phyloP scores from a whole-genome alignment of 768 basidiomycete genomes.

The Gautieria morchelliformis region DNA sequence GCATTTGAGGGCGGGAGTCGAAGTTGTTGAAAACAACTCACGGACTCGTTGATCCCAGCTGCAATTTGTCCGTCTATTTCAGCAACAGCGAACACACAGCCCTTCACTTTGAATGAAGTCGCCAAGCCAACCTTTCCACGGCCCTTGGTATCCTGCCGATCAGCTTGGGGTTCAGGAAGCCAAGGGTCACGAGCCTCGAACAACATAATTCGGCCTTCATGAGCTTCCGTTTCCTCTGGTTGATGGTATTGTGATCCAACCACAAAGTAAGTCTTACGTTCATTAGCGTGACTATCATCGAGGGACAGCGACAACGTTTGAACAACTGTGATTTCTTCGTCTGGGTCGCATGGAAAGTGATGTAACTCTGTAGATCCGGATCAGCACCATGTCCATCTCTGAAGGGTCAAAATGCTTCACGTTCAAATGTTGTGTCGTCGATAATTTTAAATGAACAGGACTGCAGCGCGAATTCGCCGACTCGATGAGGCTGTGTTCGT shows the following conservation, averaged over 20 bases:
- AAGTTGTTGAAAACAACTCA: constrained; percentile 27
- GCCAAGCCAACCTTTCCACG: constrained; percentile 22
- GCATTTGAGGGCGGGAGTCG: neutral
- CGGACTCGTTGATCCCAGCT: constrained; percentile 69
- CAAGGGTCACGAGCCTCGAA: constrained; percentile 21
- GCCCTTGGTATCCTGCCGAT: constrained; percentile 10
- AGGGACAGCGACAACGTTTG: constrained; percentile 20
- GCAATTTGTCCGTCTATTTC: constrained; percentile 34
- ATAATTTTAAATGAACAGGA: constrained; percentile 56
- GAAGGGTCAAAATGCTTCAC: constrained; percentile 28
- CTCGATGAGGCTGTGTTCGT: constrained; percentile 40
- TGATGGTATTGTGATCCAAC: constrained; percentile 30
- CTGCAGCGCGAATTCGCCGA: constrained; percentile 38
- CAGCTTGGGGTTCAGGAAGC: constrained; percentile 1
- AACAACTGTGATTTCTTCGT: constrained; percentile 59
- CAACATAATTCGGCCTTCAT: constrained; percentile 53
- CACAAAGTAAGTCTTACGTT: constrained; percentile 19
- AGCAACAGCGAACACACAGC: constrained; percentile 62
- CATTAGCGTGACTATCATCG: constrained; percentile 19
- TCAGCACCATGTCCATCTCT: neutral
- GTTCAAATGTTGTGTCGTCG: constrained; percentile 52
- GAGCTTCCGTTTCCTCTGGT: constrained; percentile 24
- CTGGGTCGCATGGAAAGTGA: constrained; percentile 35
- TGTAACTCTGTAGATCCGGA: constrained; percentile 31
- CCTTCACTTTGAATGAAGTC: constrained; percentile 38